These are phyloP conservation scores for Tillandsia fasciculata DNA, from an alignment of 176 grass and related monocot species.

Conservation along the genomic window DNA sequence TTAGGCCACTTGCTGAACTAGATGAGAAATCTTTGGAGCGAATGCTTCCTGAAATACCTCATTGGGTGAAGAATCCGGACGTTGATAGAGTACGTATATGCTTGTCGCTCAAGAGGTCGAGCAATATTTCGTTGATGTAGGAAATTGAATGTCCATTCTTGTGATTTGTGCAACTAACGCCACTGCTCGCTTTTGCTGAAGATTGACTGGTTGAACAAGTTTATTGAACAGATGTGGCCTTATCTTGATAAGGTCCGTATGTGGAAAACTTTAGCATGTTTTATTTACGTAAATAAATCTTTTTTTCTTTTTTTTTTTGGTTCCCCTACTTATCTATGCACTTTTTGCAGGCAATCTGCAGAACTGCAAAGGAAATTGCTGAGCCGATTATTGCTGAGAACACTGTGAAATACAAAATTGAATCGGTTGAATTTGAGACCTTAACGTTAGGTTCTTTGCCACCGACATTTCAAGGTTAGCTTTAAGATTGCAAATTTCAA, in stretches of 20 bases:
- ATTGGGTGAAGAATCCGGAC: conserved; percentile 81
- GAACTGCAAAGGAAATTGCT: conserved; percentile 64
- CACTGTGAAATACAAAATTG: conserved; percentile 72
- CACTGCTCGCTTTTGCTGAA: conserved; percentile 14
- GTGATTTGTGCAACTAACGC: not conserved
- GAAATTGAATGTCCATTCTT: not conserved
- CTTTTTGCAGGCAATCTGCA: conserved; percentile 58
- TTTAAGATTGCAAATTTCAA: not conserved
- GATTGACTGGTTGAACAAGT: conserved; percentile 87
- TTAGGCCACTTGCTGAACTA: conserved; percentile 65
- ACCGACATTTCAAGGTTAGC: conserved; percentile 63
- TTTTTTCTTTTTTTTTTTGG: not conserved
- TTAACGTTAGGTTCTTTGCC: conserved; percentile 69
- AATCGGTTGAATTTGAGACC: conserved; percentile 77
- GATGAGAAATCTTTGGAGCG: conserved; percentile 47
- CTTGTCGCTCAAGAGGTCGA: not conserved
- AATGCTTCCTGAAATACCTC: conserved; percentile 67
- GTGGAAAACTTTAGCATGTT: not conserved
- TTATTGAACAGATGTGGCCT: conserved; percentile 68
- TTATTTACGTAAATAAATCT: conserved; percentile 1
- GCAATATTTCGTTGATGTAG: not conserved
- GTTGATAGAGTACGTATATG: conserved; percentile 52
- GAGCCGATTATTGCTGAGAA: conserved; percentile 84
- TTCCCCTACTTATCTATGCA: conserved; percentile 12
- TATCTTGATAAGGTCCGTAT: conserved; percentile 75